These are phyloP conservation scores for Letharia columbiana DNA, from an alignment of 495 filamentous ascomycete species.

Conservation along the genomic window DNA sequence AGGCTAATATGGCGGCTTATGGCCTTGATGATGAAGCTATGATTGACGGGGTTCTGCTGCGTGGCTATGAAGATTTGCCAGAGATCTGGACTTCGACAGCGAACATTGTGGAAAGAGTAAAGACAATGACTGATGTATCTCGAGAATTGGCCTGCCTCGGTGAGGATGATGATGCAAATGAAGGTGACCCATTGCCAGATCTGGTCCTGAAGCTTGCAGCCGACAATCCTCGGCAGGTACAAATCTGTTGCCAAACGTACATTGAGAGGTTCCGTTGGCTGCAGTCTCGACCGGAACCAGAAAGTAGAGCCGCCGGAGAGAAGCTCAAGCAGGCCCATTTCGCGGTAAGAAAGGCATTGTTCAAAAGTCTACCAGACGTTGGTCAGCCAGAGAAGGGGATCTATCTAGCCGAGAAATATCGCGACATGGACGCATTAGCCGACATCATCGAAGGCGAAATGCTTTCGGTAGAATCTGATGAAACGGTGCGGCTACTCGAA, in stretches of 20 bases:
- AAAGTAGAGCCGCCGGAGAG: slow-evolving; percentile 37
- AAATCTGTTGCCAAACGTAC: slow-evolving; percentile 50
- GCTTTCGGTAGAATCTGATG: slow-evolving; percentile 20
- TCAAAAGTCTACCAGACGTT: slow-evolving; percentile 59
- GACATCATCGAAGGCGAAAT: slow-evolving; percentile 42
- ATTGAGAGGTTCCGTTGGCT: slow-evolving; percentile 56
- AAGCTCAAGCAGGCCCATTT: slow-evolving; percentile 42
- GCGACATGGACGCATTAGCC: slow-evolving; percentile 60
- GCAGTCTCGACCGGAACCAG: slow-evolving; percentile 40
- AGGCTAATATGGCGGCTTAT: slow-evolving; percentile 56
- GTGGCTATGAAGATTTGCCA: slow-evolving; percentile 54
- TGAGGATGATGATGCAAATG: slow-evolving; percentile 25
- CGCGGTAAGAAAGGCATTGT: slow-evolving; percentile 47
- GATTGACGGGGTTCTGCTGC: slow-evolving; percentile 57
- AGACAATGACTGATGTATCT: slow-evolving; percentile 42
- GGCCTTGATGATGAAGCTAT: slow-evolving; percentile 57
- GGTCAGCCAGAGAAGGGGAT: slow-evolving; percentile 60
- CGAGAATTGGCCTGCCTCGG: slow-evolving; percentile 25
- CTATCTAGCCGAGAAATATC: slow-evolving; percentile 61
- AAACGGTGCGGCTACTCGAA: slow-evolving; percentile 26
- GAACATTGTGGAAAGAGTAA: slow-evolving; percentile 47
- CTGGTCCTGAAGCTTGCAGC: slow-evolving; percentile 40
- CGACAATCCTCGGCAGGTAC: slow-evolving; percentile 48
- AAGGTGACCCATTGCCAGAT: slow-evolving; percentile 28
- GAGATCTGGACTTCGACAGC: slow-evolving; percentile 73